Conservation (phyloP, 1,284 basidiomycete genomes). For the Puccinia brachypodii region DNA sequence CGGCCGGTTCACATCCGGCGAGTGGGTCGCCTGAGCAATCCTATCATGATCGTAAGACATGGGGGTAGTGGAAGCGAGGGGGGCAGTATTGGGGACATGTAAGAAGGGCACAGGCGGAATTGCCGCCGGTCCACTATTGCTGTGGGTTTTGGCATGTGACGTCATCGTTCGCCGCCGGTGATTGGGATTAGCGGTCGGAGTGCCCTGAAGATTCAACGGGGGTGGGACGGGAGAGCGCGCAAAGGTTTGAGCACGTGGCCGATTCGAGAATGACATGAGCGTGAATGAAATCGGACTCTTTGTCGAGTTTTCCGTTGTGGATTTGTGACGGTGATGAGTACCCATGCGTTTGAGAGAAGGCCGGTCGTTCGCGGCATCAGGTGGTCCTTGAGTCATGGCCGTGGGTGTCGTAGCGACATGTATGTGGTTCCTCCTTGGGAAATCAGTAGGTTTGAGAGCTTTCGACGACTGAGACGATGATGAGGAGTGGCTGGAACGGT, state of each 20-base stretch:
- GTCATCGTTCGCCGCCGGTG: constrained; percentile 27
- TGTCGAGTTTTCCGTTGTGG: not conserved
- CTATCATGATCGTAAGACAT: not conserved
- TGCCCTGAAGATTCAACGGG: constrained; percentile 24
- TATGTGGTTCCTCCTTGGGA: not conserved
- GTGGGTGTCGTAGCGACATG: not conserved
- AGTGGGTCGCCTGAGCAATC: no score
- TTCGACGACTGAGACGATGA: constrained; percentile 30
- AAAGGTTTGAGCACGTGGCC: constrained; percentile 36
- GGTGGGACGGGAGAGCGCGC: constrained; percentile 25
- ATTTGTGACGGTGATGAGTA: not conserved
- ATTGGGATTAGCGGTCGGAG: not conserved
- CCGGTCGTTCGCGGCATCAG: not conserved
- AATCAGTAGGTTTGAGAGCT: not conserved
- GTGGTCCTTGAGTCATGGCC: not conserved
- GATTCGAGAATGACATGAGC: constrained; percentile 39
- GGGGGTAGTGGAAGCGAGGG: constrained; percentile 7
- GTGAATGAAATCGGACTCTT: constrained; percentile 5
- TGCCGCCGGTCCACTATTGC: not conserved
- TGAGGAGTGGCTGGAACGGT: constrained; percentile 31
- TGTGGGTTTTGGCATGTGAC: not conserved
- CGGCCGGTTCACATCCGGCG: not conserved
- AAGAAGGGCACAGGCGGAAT: constrained; percentile 14
- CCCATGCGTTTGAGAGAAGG: not conserved
- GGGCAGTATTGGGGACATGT: constrained; percentile 17